These are phyloP conservation scores for Cladophialophora immunda DNA, from an alignment of 2,329 filamentous ascomycete species.

Conservation along the genomic window DNA sequence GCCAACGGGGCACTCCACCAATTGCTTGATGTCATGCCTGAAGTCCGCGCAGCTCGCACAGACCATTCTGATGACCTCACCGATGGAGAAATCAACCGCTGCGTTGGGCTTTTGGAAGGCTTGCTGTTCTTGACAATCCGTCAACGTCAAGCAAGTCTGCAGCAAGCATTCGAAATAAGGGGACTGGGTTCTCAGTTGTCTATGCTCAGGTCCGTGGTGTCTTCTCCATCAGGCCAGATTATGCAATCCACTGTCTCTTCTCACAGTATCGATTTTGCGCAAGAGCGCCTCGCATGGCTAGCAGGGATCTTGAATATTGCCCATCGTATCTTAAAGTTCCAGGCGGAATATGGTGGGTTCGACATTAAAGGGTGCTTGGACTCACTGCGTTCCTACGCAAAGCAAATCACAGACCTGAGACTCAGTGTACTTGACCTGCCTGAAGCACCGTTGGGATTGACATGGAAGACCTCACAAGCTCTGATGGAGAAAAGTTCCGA, in stretches of 20 bases:
- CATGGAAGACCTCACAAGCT: neutral
- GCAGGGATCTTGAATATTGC: slow-evolving; percentile 72
- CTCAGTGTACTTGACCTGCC: slow-evolving; percentile 55
- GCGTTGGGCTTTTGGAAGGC: slow-evolving; percentile 86
- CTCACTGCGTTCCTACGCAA: slow-evolving; percentile 61
- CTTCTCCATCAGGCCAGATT: slow-evolving; percentile 2
- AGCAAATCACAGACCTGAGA: slow-evolving; percentile 57
- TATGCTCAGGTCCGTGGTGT: slow-evolving; percentile 15
- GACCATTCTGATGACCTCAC: slow-evolving; percentile 88
- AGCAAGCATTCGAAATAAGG: slow-evolving; percentile 44
- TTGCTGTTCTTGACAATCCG: slow-evolving; percentile 66
- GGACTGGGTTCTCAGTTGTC: slow-evolving; percentile 38
- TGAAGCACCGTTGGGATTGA: slow-evolving; percentile 62
- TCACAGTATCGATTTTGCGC: slow-evolving; percentile 36
- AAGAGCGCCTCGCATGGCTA: slow-evolving; percentile 64
- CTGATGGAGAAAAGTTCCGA: slow-evolving; percentile 12
- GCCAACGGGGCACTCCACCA: slow-evolving; percentile 81
- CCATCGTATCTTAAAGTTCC: slow-evolving; percentile 69
- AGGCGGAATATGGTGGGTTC: slow-evolving; percentile 69
- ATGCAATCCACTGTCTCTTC: neutral
- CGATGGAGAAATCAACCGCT: slow-evolving; percentile 78
- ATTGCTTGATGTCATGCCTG: slow-evolving; percentile 75
- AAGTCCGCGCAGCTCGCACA: slow-evolving; percentile 70
- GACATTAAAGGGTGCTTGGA: slow-evolving; percentile 58
- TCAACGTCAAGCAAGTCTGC: slow-evolving; percentile 50